Evolutionary conservation across 108 stramenopile genomes (phyloP), one percentile per base, ranked within the genome.

Genomic region (Nannochloropsis oceanica): DNA sequence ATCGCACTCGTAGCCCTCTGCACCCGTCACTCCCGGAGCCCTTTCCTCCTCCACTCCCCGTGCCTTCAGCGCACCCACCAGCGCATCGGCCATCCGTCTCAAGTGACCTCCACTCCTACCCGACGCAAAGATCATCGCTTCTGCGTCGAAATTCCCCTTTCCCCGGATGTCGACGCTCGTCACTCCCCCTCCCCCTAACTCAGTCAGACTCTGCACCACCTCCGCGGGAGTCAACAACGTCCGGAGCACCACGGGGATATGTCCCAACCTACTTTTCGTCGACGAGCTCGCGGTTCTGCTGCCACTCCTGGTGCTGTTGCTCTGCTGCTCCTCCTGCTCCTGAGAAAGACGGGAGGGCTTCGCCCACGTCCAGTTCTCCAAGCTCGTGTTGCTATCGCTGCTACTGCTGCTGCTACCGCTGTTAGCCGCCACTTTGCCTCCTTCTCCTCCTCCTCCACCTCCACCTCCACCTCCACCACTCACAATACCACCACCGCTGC

Each of bases 1-100:
- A 46, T 87, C 87, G 80, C 87, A 87, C 46, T 87, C 87, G 22
- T 84, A 84, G 12, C 87, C 87, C 73, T 87, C 87, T 44, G 87
- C 87, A 27, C 87, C 87, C 14, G 87, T 87, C 79, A 84, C 80
- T 8, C 87, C 87, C 87, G 83, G 79, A 22, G 87, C 87, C 27
- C 50, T 27, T 46, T 27, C 26, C 42, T 81, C 44, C 46, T 84
- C 18, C 25, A 10, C 80, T 13, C 25, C 42, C 22, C 44, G 24
- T 12, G 26, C 22, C 12, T 80, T 84, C 80, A 88, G 81, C 26
- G 87, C 84, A 10, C 81, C 83, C 11, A 88, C 87, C 13, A 84
- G 80, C 50, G 82, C 84, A 80, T 84, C 79, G 12, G 84, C 84
- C 42, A 88, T 43, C 14, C 87, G 83, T 43, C 87, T 84, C 87